phyloP scores from a whole-genome alignment of 2,329 filamentous ascomycete genomes.

The Fusarium irregulare region DNA sequence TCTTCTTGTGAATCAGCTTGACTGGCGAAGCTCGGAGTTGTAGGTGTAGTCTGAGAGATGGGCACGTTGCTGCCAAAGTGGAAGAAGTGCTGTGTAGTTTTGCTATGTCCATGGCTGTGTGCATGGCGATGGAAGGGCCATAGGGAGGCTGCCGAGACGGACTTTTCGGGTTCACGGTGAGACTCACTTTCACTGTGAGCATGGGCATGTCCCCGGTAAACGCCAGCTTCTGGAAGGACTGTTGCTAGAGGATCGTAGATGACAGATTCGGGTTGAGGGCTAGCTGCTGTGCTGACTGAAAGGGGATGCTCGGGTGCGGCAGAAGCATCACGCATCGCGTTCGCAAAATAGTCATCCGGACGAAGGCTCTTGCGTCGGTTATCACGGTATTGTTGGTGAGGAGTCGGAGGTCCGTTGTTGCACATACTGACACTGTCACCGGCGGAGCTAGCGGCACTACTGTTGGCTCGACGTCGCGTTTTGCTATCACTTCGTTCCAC shows the following conservation, averaged over 20 bases:
- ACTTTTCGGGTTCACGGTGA: constrained; percentile 39
- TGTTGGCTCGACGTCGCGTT: constrained; percentile 66
- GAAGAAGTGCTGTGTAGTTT: constrained; percentile 53
- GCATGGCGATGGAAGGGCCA: constrained; percentile 55
- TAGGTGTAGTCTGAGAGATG: constrained; percentile 47
- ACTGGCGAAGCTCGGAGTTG: constrained; percentile 53
- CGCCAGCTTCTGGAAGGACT: constrained; percentile 48
- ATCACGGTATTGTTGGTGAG: constrained; percentile 61
- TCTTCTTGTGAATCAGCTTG: constrained; percentile 57
- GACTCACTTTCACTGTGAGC: constrained; percentile 46
- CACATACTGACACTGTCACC: constrained; percentile 65
- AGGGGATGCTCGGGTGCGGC: constrained; percentile 38
- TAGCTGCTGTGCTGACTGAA: constrained; percentile 43
- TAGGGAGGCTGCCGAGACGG: constrained; percentile 41
- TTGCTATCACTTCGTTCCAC: constrained; percentile 67
- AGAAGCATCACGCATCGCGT: constrained; percentile 51
- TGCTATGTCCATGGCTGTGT: constrained; percentile 55
- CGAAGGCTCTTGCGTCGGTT: constrained; percentile 65
- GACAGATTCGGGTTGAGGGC: constrained; percentile 43
- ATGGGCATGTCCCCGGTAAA: constrained; percentile 41
- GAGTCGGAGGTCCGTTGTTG: constrained; percentile 59
- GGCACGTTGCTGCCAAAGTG: constrained; percentile 49
- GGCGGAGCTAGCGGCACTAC: constrained; percentile 73
- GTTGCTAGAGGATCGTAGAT: constrained; percentile 57
- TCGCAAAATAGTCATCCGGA: constrained; percentile 65